phyloP scores from a whole-genome alignment of 805 yeast species.

The Candida tallmaniae region DNA sequence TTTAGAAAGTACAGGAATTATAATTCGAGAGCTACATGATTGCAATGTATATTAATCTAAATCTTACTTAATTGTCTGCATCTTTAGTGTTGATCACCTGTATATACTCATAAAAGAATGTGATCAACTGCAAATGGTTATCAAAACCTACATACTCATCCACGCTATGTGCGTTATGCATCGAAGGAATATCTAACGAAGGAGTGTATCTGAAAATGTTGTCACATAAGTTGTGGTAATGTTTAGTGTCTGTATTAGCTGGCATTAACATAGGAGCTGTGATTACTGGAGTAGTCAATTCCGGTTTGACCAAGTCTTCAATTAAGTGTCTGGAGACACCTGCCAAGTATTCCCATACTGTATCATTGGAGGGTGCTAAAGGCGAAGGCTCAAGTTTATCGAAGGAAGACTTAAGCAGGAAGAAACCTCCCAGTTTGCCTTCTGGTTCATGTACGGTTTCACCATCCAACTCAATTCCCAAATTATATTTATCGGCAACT shows the following conservation, averaged over 20 bases:
- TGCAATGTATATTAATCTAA: too few relatives aligned
- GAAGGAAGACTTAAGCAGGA: conserved; percentile 12
- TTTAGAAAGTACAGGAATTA: too few relatives aligned
- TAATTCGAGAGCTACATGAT: too few relatives aligned
- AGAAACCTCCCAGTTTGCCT: conserved; percentile 14
- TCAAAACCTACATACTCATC: conserved; percentile 29
- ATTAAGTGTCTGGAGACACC: conserved; percentile 64
- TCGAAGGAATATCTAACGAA: conserved; percentile 5
- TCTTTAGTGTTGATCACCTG: conserved; percentile 31
- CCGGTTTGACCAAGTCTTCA: conserved; percentile 47
- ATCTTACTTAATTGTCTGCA: conserved; percentile 9
- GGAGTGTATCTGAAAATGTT: conserved; percentile 51
- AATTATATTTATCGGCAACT: conserved; percentile 23
- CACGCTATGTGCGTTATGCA: conserved; percentile 28
- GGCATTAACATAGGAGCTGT: conserved; percentile 48
- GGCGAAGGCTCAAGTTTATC: conserved; percentile 41
- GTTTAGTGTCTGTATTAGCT: conserved; percentile 60
- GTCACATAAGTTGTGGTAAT: conserved; percentile 52
- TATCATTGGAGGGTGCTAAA: conserved; percentile 37
- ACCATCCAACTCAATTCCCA: conserved; percentile 21
- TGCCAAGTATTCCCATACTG: conserved; percentile 51
- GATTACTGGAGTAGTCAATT: conserved; percentile 23
- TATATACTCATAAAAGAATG: conserved; percentile 43
- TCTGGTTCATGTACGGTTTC: conserved; percentile 8
- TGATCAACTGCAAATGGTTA: conserved; percentile 29